phyloP scores from a whole-genome alignment of 2,329 filamentous ascomycete genomes.

The Rachicladosporium sp. region DNA sequence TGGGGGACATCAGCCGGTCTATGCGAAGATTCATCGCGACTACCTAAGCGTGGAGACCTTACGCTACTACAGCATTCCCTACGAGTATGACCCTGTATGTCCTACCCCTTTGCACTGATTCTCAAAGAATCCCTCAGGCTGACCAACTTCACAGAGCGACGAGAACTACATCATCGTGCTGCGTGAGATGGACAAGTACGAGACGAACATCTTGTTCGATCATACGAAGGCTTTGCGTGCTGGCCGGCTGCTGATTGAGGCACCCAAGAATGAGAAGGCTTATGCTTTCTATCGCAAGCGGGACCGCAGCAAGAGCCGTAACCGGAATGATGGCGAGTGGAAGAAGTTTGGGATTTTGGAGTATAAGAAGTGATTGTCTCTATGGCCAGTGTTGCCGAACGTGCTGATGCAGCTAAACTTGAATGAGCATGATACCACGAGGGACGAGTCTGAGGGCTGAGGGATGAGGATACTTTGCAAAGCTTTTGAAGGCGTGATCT shows the following conservation, averaged over 20 bases:
- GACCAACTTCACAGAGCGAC: conserved; percentile 22
- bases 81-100: conserved; percentile 34
- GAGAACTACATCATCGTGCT: conserved; percentile 38
- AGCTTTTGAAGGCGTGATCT: too few relatives aligned
- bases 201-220: conserved; percentile 39
- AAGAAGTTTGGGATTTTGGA: conserved; percentile 16
- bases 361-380: conserved; percentile 6
- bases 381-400: too few relatives aligned
- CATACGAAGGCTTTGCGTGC: conserved; percentile 35
- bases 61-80: conserved; percentile 36
- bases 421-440: too few relatives aligned
- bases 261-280: conserved; percentile 25
- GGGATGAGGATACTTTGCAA: too few relatives aligned
- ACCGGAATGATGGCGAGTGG: conserved; percentile 5
- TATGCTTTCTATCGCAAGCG: conserved; percentile 34
- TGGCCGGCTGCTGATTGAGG: conserved; percentile 31
- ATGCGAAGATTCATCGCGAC: conserved; percentile 35
- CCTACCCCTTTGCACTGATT: too few relatives aligned
- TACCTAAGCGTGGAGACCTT: conserved; percentile 36
- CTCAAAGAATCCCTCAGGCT: neutral
- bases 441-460: too few relatives aligned
- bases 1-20: conserved; percentile 24
- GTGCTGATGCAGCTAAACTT: too few relatives aligned
- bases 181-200: conserved; percentile 35
- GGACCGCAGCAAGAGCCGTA: conserved; percentile 18